Evolutionary conservation across 2,329 filamentous ascomycete genomes (phyloP), one percentile per base, ranked within the genome.

Genomic region (Phoma sp.): DNA sequence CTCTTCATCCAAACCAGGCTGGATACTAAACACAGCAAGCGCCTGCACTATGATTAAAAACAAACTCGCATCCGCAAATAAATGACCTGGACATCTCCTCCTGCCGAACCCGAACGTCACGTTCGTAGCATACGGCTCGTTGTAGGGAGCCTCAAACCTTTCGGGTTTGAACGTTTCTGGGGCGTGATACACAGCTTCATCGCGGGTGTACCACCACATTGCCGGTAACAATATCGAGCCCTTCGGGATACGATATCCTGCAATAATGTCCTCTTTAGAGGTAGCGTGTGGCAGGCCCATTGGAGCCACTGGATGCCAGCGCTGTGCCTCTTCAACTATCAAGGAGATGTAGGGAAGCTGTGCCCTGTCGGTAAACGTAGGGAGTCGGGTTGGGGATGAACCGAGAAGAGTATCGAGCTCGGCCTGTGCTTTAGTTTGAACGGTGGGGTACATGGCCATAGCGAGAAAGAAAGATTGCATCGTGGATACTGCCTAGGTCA

Each of bases 401-500:
- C 81, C 81, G 10, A 84, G 74, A 0, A 83, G 77, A 2, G 67
- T 61, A 53, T 85, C 82, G 12, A 85, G 65, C 41, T 80, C 74
- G 7, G 67, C 69, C 57, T 78, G 78, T 0, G 79, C 81, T 58
- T 82, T 84, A 15, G 61, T 60, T 50, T 83, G 81, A 0, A 82
- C 68, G 2, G 67, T 61, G 4, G 79, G 80, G 29, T 80, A 81
- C n/a, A 82, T 73, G 15, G 75, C 77, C 67, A 84, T 84, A 0
- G 82, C 82, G 0, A 85, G 74, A 19, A 82, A 74, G 63, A 85
- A 85, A 0, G 61, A 67, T 27, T 68, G 60, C 3, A 81, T 57
- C 0, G 77, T 69, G 1, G 72, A 78, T 0, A 80, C 76, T 3
- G 3, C n/a, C 2, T 9, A 7, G 8, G 21, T 49, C 8, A 43